Conservation (phyloP, 352 stramenopile species). For the Phytopythium kandeliae region DNA sequence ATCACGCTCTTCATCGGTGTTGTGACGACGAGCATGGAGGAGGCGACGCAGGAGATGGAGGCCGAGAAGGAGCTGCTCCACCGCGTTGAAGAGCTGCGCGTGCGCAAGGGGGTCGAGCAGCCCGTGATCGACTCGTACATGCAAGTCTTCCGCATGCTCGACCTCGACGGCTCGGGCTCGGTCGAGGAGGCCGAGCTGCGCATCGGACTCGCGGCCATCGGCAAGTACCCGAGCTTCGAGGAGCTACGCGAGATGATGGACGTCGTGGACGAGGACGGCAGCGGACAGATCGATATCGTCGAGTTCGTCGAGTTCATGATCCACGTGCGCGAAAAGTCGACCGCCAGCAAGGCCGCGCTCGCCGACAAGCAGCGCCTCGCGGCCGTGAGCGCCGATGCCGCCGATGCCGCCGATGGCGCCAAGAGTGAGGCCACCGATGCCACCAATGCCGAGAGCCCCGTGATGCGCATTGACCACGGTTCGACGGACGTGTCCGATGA, state of each 20-base stretch:
- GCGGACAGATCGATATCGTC: constrained; percentile 81
- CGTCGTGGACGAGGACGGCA: constrained; percentile 79
- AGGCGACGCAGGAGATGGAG: constrained; percentile 85
- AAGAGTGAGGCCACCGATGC: no score
- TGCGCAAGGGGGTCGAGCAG: constrained; percentile 46
- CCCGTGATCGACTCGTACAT: constrained; percentile 60
- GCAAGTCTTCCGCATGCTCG: constrained; percentile 78
- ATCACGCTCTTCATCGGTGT: constrained; percentile 92
- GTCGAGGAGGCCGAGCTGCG: constrained; percentile 83
- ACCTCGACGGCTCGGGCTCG: constrained; percentile 75
- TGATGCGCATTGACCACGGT: neutral
- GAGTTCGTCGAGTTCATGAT: constrained; percentile 88
- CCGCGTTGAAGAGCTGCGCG: constrained; percentile 52
- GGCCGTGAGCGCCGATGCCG: neutral
- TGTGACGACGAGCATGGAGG: constrained; percentile 88
- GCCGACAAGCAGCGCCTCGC: constrained; percentile 20
- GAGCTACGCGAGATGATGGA: constrained; percentile 86
- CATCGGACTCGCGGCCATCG: constrained; percentile 73
- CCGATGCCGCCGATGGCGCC: no score
- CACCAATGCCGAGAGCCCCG: constrained; percentile 2
- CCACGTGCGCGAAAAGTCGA: constrained; percentile 66
- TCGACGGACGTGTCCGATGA: neutral
- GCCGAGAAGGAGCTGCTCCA: constrained; percentile 58
- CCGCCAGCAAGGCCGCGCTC: constrained; percentile 28
- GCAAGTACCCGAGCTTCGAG: constrained; percentile 72